phyloP scores from a whole-genome alignment of 257 asterid species.

The Nicotiana tomentosiformis region DNA sequence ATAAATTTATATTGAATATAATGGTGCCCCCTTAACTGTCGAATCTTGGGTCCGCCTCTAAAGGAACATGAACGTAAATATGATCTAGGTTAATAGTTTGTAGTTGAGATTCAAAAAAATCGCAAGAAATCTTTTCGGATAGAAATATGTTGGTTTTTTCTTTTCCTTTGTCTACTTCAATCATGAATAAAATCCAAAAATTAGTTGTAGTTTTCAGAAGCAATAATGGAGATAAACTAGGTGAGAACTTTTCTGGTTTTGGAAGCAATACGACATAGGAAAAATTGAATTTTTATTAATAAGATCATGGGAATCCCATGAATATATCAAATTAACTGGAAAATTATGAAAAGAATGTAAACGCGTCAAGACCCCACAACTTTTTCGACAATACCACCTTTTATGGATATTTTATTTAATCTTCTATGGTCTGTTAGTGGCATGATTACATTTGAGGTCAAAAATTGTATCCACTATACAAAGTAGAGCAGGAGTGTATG shows the following conservation, averaged over 20 bases:
- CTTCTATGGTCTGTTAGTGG: neutral
- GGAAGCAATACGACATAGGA: neutral
- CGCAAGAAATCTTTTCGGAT: no score
- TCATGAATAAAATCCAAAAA: neutral
- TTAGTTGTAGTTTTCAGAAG: neutral
- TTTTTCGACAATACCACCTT: neutral
- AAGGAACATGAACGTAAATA: no score
- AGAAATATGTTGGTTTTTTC: no score
- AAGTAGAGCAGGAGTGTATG: neutral
- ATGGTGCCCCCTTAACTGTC: no score
- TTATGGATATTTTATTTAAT: neutral
- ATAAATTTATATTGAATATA: no score
- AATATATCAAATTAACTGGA: neutral
- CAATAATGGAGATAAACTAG: neutral
- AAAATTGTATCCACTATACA: neutral
- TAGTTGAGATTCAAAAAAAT: neutral
- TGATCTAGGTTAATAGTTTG: neutral
- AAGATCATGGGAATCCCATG: neutral
- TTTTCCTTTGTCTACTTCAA: neutral
- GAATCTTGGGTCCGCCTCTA: no score
- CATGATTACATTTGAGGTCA: neutral
- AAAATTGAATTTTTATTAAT: neutral
- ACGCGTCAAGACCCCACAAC: neutral
- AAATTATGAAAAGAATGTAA: neutral
- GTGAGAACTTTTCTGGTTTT: neutral